phyloP scores from a whole-genome alignment of 2,329 filamentous ascomycete genomes.

The Periglandula ipomoeae region DNA sequence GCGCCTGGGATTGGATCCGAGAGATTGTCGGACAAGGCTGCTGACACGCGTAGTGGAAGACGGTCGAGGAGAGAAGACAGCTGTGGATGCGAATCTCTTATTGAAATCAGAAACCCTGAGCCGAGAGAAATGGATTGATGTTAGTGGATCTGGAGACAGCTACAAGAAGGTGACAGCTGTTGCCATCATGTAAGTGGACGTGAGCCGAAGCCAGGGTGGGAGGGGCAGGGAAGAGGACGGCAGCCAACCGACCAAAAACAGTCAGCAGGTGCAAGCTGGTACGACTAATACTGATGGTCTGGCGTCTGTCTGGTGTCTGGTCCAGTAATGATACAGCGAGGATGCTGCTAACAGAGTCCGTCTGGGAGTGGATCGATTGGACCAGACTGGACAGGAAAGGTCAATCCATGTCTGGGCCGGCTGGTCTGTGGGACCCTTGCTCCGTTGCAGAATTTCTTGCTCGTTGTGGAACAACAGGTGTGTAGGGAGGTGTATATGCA shows the following conservation, averaged over 20 bases:
- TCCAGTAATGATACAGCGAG: no score
- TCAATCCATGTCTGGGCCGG: no score
- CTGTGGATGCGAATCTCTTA: conserved; percentile 4
- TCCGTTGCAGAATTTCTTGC: no score
- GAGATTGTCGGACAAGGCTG: background rate
- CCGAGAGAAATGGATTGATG: background rate
- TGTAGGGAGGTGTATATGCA: no score
- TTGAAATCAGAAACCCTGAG: background rate
- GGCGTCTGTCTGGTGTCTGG: no score
- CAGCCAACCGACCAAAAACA: background rate
- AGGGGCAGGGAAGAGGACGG: background rate
- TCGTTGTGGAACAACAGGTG: no score
- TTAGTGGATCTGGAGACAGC: conserved; percentile 1
- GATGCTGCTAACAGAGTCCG: no score
- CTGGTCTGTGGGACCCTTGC: no score
- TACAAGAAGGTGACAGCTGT: conserved; percentile 7
- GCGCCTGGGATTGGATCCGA: background rate
- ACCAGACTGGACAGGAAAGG: no score
- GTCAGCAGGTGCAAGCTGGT: no score
- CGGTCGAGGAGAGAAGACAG: background rate
- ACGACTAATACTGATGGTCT: no score
- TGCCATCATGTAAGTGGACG: background rate
- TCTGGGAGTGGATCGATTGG: no score
- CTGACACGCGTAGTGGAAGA: background rate
- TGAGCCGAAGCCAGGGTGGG: background rate